Percentiles rank a stretch among this genome's conserved stretches.
phyloP scores from a whole-genome alignment of 2,329 filamentous ascomycete species.

The Clarireedia sp. region DNA sequence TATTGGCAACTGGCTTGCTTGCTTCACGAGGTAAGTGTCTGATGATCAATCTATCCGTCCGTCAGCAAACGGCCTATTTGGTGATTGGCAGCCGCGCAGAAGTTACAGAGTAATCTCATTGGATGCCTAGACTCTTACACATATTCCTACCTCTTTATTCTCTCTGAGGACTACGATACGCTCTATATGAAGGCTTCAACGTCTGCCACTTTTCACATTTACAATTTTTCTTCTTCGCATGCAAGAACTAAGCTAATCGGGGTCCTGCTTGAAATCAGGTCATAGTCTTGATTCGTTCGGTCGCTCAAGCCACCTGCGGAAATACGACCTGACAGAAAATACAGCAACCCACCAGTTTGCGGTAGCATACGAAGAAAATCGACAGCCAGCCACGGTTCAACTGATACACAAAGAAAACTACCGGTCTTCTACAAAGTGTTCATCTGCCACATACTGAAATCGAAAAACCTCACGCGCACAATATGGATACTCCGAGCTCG shows the following conservation, averaged over 20 bases:
- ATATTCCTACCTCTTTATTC: not conserved
- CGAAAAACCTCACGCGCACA: not conserved
- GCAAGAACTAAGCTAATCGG: not conserved
- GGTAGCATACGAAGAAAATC: not conserved
- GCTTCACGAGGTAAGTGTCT: slow-evolving; percentile 9
- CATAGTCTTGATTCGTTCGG: not conserved
- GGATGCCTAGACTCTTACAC: not conserved
- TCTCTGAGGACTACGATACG: not conserved
- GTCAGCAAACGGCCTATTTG: slow-evolving; percentile 3
- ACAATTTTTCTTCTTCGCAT: not conserved
- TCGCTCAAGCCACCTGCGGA: not conserved
- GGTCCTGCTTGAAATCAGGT: not conserved
- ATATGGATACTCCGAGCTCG: slow-evolving; percentile 26
- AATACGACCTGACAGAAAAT: not conserved
- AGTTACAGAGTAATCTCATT: slow-evolving; percentile 3
- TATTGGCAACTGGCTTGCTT: not conserved
- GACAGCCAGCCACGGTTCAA: not conserved
- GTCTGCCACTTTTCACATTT: not conserved
- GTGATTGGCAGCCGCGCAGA: slow-evolving; percentile 4
- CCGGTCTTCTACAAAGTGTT: not conserved
- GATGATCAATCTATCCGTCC: slow-evolving; percentile 8
- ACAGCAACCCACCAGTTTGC: not conserved
- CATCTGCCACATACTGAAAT: not conserved
- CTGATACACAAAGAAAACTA: not conserved
- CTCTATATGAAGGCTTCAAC: not conserved